A percentile compares a stretch with the other conserved stretches of the same genome.
Conservation (phyloP, 108 stramenopile genomes). For the Parietichytrium sp. region DNA sequence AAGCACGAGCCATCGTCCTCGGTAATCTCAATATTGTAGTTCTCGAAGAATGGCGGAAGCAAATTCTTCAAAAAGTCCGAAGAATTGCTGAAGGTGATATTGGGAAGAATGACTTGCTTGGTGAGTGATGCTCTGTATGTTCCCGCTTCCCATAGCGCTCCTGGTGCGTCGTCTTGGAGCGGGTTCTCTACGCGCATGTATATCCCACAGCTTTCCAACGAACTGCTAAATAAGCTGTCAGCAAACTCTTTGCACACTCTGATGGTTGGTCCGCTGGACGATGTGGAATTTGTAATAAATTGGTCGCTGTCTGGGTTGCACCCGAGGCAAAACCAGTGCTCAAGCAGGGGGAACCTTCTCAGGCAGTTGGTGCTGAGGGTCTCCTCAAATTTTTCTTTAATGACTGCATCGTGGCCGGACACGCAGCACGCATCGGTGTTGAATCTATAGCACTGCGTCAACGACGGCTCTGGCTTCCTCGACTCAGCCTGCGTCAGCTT, state of each 20-base stretch:
- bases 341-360: not conserved
- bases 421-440: conserved; percentile 14
- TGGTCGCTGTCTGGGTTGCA: not conserved
- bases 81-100: not conserved
- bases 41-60: conserved; percentile 17
- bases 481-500: conserved; percentile 21
- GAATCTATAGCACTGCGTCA: conserved; percentile 28
- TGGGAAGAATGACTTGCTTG: not conserved
- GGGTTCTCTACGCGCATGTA: not conserved
- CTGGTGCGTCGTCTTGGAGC: not conserved
- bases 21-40: not conserved
- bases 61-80: not conserved
- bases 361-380: conserved; percentile 28
- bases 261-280: not conserved
- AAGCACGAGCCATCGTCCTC: not conserved
- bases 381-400: not conserved
- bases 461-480: not conserved
- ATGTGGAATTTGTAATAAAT: too few relatives aligned
- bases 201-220: not conserved
- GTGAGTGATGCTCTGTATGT: not conserved
- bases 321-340: conserved; percentile 19
- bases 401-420: not conserved
- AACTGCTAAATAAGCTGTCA: not conserved
- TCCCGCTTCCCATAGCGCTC: not conserved
- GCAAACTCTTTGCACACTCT: not conserved